Evolutionary conservation across 2,329 filamentous ascomycete genomes (phyloP).

Genomic region (Trichoderma citrinoviride): DNA sequence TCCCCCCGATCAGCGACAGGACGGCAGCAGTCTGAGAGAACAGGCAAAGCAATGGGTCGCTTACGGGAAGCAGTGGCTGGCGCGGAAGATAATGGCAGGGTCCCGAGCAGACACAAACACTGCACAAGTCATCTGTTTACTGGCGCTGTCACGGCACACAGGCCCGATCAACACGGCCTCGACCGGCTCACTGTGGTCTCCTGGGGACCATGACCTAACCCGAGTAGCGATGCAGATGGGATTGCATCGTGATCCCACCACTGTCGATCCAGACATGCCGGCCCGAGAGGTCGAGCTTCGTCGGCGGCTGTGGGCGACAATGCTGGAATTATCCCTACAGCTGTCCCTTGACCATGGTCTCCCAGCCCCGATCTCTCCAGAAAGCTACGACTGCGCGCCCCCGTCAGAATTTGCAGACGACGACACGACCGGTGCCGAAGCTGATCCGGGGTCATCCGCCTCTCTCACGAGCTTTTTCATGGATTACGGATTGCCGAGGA

Average conservation of each 20-base stretch:
- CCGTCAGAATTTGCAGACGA: not conserved
- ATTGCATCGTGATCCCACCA: not conserved
- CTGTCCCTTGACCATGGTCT: not conserved
- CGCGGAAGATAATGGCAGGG: not conserved
- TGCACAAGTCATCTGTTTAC: not conserved
- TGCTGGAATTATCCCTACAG: slow-evolving; percentile 22
- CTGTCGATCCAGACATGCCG: not conserved
- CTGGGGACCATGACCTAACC: not conserved
- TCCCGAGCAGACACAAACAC: not conserved
- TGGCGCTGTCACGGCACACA: not conserved
- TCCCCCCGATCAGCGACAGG: not conserved
- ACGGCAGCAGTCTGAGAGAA: not conserved
- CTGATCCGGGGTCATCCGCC: not conserved
- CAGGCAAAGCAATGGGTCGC: not conserved
- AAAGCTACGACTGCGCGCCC: not conserved
- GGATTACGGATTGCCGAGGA: not conserved
- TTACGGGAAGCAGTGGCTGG: not conserved
- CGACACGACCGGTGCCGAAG: not conserved
- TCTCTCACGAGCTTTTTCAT: not conserved
- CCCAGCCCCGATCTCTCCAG: slow-evolving; percentile 1
- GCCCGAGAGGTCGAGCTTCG: not conserved
- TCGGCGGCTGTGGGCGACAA: slow-evolving; percentile 1
- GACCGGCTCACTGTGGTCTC: not conserved
- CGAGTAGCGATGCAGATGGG: not conserved
- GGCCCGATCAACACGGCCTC: not conserved